Evolutionary conservation across 495 filamentous ascomycete species (phyloP).

Genomic region (Alectoria sarmentosa): DNA sequence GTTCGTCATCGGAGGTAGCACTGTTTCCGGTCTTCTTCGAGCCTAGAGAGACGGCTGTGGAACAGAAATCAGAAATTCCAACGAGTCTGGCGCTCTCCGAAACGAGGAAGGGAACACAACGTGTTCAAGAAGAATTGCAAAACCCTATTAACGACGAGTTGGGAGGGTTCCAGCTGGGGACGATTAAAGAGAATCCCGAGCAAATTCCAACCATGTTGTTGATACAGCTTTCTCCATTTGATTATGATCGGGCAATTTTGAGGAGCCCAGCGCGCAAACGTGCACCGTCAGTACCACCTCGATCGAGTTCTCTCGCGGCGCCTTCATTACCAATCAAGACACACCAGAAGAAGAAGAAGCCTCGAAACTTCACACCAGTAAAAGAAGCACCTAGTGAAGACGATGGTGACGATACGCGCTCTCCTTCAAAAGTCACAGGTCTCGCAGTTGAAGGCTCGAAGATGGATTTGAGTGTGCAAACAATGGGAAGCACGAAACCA

Average conservation of each 20-base stretch:
- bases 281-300: constrained; percentile 6
- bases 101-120: neutral
- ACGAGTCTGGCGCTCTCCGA: neutral
- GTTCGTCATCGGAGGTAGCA: neutral
- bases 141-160: neutral
- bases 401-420: neutral
- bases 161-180: neutral
- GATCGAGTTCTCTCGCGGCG: constrained; percentile 5
- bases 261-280: constrained; percentile 10
- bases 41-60: neutral
- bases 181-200: neutral
- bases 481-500: neutral
- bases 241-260: neutral
- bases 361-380: constrained; percentile 1
- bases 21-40: neutral
- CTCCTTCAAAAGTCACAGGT: neutral
- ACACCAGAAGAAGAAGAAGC: constrained; percentile 15
- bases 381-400: neutral
- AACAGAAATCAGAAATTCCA: neutral
- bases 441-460: neutral
- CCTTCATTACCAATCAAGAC: constrained; percentile 15
- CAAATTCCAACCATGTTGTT: too few relatives aligned
- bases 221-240: neutral
- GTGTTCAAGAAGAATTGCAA: neutral
- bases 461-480: neutral